These are phyloP conservation scores for Papiliotrema laurentii DNA, from an alignment of 1,284 basidiomycete species.

Conservation along the genomic window DNA sequence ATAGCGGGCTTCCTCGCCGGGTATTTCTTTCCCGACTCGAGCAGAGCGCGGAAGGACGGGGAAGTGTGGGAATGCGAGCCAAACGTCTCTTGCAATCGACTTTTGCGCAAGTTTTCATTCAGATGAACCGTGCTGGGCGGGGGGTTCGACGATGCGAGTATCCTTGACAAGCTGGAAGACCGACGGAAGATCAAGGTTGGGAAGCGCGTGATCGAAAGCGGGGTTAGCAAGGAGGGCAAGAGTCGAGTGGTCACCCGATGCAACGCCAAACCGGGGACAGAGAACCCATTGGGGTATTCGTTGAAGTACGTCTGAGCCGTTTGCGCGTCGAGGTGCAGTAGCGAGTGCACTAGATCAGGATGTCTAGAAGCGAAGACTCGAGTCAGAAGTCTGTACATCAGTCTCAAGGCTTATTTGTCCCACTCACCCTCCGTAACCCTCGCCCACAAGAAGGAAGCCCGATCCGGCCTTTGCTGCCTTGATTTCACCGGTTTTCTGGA, in stretches of 20 bases:
- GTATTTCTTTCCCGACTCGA: conserved; percentile 27
- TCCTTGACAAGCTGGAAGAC: conserved; percentile 31
- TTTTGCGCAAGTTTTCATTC: conserved; percentile 34
- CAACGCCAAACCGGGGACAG: conserved; percentile 17
- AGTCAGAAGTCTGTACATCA: conserved; percentile 24
- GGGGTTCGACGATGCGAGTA: conserved; percentile 34
- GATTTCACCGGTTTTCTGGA: conserved; percentile 22
- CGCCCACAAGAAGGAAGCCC: conserved; percentile 32
- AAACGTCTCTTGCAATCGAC: conserved; percentile 37
- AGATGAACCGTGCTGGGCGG: conserved; percentile 23
- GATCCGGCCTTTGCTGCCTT: conserved; percentile 2
- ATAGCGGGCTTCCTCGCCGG: conserved; percentile 29
- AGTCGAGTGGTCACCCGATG: conserved; percentile 31
- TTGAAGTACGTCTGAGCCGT: conserved; percentile 40
- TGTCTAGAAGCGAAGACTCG: conserved; percentile 38
- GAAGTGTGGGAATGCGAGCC: conserved; percentile 34
- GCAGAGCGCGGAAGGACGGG: conserved; percentile 26
- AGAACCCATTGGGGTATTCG: conserved; percentile 25
- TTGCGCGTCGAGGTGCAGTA: conserved; percentile 42
- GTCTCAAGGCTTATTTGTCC: background rate
- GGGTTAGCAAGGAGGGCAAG: conserved; percentile 31
- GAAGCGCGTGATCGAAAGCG: conserved; percentile 29
- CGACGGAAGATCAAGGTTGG: conserved; percentile 32
- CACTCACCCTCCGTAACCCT: conserved; percentile 43
- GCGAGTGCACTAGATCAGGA: conserved; percentile 26